Conservation (phyloP, 768 basidiomycete genomes). For the Boletellus ananiceps region DNA sequence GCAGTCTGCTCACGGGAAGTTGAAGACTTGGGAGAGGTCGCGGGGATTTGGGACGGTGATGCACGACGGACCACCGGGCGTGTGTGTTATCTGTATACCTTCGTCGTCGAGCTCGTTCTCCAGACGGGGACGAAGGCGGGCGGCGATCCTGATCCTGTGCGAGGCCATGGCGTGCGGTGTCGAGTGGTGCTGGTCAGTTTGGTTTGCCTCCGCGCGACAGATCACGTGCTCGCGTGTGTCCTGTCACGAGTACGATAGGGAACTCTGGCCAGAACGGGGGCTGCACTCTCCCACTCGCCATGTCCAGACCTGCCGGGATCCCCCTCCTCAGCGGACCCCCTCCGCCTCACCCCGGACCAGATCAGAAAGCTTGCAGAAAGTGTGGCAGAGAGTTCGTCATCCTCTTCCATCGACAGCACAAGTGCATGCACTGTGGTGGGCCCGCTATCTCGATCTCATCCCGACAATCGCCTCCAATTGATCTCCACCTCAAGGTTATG, state of each 20-base stretch:
- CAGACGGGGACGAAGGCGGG: constrained; percentile 65
- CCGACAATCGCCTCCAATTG: not conserved
- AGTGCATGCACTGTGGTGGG: constrained; percentile 75
- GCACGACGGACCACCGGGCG: constrained; percentile 39
- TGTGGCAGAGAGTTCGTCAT: constrained; percentile 72
- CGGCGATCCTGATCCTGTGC: constrained; percentile 66
- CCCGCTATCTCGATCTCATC: not conserved
- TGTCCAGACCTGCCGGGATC: constrained; percentile 41
- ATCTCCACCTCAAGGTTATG: constrained; percentile 45
- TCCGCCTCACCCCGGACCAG: constrained; percentile 31
- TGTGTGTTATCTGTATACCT: constrained; percentile 49
- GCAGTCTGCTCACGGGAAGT: constrained; percentile 56
- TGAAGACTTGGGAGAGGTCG: constrained; percentile 65
- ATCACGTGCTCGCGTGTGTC: constrained; percentile 22
- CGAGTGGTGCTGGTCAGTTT: not conserved
- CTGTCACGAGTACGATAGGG: not conserved
- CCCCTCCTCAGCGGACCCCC: constrained; percentile 71
- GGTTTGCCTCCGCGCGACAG: constrained; percentile 18
- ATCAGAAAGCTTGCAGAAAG: constrained; percentile 51
- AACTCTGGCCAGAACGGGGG: constrained; percentile 5
- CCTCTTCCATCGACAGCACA: constrained; percentile 57
- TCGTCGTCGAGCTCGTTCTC: constrained; percentile 59
- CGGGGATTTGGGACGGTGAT: constrained; percentile 70
- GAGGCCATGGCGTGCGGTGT: constrained; percentile 13
- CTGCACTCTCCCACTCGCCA: not conserved